Conservation (phyloP, 1,284 basidiomycete genomes). For the Moesziomyces sp. region DNA sequence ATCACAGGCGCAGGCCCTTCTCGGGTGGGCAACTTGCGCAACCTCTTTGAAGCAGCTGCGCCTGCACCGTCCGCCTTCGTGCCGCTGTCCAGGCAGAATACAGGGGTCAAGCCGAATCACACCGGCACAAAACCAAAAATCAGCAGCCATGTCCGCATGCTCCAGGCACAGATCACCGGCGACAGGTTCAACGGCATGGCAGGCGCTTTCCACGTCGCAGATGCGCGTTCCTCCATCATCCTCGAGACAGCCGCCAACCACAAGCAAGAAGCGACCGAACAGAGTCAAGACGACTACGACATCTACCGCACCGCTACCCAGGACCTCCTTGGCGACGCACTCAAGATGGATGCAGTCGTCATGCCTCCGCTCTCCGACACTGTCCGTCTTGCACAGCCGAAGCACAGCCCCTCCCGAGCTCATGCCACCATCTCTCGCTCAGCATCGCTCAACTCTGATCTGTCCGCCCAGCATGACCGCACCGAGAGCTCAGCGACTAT, state of each 20-base stretch:
- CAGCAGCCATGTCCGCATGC: conserved; percentile 48
- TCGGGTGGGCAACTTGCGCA: conserved; percentile 36
- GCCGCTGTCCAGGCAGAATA: conserved; percentile 28
- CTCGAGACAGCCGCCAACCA: conserved; percentile 1
- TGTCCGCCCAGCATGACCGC: conserved; percentile 22
- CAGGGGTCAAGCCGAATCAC: conserved; percentile 11
- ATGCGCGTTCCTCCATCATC: conserved; percentile 20
- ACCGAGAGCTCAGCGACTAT: conserved; percentile 50
- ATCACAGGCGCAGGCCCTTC: conserved; percentile 39
- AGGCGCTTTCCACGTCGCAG: conserved; percentile 26
- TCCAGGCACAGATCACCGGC: conserved; percentile 51
- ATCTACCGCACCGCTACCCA: conserved; percentile 35
- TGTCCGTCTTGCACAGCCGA: too few species aligned
- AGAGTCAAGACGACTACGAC: conserved; percentile 8
- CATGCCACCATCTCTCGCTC: conserved; percentile 34
- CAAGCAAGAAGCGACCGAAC: conserved; percentile 8
- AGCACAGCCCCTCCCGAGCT: background rate
- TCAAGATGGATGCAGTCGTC: conserved; percentile 47
- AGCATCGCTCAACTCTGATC: conserved; percentile 9
- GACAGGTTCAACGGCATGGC: conserved; percentile 37
- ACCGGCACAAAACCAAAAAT: conserved; percentile 30
- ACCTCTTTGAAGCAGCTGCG: conserved; percentile 34
- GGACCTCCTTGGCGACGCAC: conserved; percentile 32
- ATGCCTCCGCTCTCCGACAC: conserved; percentile 14
- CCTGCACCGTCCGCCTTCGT: conserved; percentile 4